Base-by-base conservation (phyloP, 176 grass and related monocot species). In the Musa acuminata region DNA sequence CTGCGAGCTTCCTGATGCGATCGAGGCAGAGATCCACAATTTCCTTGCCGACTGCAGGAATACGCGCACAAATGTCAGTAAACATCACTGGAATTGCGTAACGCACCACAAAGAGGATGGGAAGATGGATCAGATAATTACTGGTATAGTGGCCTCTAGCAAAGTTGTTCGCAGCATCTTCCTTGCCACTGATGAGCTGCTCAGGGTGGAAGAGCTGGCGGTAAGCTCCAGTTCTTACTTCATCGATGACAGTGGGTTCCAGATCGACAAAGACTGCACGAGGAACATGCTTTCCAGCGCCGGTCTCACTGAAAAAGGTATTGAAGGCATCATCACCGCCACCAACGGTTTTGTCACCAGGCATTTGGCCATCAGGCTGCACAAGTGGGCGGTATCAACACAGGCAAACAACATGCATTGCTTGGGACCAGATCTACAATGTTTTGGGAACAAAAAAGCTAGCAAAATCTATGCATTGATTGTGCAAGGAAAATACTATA, bases 311-410 rank as follows among this genome's bases (percentile, higher is more conserved):
- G 52, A 73, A 73, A 51, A 73, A 73, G 21, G 71, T 73, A 22
- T 73, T 73, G 71, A 73, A 73, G 23, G 71, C 71, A 55, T 73
- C 71, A 53, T 73, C 71, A 53, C 71, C 71, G 1, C 71, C 71
- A 14, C 71, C 71, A 1, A 73, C 71, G 25, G 51, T 55, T 5
- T 55, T 55, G 21, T 73, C 71, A 73, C 71, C 13, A 13, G 71
- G 71, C 71, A 73, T 73, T 73, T 73, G 71, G 51, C 71, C 71
- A 73, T 73, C 71, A 27, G 71, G 71, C 71, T 73, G 50, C 71
- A 55, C 8, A 60, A 60, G 0, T 6, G 8, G 3, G 57, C 35
- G 35, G 35, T 43, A 6, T 43, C 4, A 43, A 43, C 35, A 6
- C 35, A 43, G 35, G 35, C 35, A 43, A 43, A 43, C 4, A 43